Evolutionary conservation across 495 filamentous ascomycete genomes (phyloP).

Genomic region (Hypoxylon trugodes): DNA sequence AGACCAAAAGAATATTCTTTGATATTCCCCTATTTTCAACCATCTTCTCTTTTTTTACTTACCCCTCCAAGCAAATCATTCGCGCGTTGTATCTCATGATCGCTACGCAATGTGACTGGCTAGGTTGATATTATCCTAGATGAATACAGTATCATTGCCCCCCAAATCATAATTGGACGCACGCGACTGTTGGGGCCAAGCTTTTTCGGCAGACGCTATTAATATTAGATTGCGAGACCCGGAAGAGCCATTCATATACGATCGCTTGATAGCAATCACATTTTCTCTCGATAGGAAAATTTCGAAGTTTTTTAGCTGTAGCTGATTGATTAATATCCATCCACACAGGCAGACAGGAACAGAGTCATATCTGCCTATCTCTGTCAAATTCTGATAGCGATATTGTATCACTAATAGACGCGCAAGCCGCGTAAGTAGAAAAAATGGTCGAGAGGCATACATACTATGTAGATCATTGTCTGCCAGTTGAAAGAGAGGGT

Average conservation of each 20-base stretch:
- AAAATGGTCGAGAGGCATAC: conserved; percentile 13
- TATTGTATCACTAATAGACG: conserved; percentile 26
- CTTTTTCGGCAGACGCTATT: conserved; percentile 38
- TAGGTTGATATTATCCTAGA: conserved; percentile 39
- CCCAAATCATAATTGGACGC: conserved; percentile 27
- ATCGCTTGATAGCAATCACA: too few relatives aligned
- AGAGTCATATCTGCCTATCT: conserved; percentile 30
- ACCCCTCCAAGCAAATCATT: conserved; percentile 16
- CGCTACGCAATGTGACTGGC: conserved; percentile 40
- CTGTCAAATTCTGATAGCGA: conserved; percentile 8
- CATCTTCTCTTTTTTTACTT: conserved; percentile 23
- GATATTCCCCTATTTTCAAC: conserved; percentile 28
- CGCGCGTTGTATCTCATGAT: conserved; percentile 31
- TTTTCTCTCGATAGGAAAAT: too few relatives aligned
- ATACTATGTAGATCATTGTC: conserved; percentile 25
- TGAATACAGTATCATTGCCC: conserved; percentile 34
- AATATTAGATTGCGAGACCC: conserved; percentile 22
- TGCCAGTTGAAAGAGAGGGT: conserved; percentile 22
- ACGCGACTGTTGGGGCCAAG: conserved; percentile 39
- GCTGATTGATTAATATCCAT: conserved; percentile 29
- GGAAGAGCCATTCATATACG: not conserved
- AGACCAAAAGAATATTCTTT: not conserved
- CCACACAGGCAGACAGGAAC: too few relatives aligned
- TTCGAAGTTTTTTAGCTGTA: conserved; percentile 7
- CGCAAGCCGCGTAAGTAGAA: conserved; percentile 35